Evolutionary conservation across 176 grass and related monocot genomes (phyloP).

Genomic region (Ensete glaucum): DNA sequence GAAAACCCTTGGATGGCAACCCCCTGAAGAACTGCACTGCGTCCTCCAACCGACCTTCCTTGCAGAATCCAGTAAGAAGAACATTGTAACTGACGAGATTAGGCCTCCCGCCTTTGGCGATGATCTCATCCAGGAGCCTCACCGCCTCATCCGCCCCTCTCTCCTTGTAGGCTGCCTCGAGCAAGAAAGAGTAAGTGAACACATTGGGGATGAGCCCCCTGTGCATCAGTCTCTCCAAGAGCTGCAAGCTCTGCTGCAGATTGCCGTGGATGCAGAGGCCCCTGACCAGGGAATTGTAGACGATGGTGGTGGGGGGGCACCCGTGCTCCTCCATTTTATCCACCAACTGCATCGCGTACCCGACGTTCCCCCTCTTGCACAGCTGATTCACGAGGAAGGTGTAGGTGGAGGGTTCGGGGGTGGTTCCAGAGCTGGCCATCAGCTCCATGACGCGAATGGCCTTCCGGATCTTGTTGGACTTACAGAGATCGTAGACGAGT

Average conservation of each 20-base stretch:
- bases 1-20: conserved; percentile 16
- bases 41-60: conserved; percentile 26
- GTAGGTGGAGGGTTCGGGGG: conserved; percentile 13
- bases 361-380: conserved; percentile 22
- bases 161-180: conserved; percentile 24
- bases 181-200: conserved; percentile 23
- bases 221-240: conserved; percentile 21
- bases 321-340: conserved; percentile 22
- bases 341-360: conserved; percentile 24
- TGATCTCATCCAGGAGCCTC: conserved; percentile 17
- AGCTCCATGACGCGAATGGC: conserved; percentile 22
- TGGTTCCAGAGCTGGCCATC: conserved; percentile 10
- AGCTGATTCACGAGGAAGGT: conserved; percentile 26
- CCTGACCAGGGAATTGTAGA: conserved; percentile 24
- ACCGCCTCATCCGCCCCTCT: conserved; percentile 22
- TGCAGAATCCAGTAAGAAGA: conserved; percentile 25
- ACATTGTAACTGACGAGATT: conserved; percentile 30
- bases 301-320: conserved; percentile 15
- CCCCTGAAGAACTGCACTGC: conserved; percentile 11
- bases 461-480: conserved; percentile 16
- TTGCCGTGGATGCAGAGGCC: conserved; percentile 22
- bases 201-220: conserved; percentile 18
- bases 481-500: conserved; percentile 26
- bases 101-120: conserved; percentile 16
- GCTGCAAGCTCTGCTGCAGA: conserved; percentile 26